These are phyloP conservation scores for Lathyrus sativus DNA, from an alignment of 306 rosid genomes.

Conservation along the genomic window DNA sequence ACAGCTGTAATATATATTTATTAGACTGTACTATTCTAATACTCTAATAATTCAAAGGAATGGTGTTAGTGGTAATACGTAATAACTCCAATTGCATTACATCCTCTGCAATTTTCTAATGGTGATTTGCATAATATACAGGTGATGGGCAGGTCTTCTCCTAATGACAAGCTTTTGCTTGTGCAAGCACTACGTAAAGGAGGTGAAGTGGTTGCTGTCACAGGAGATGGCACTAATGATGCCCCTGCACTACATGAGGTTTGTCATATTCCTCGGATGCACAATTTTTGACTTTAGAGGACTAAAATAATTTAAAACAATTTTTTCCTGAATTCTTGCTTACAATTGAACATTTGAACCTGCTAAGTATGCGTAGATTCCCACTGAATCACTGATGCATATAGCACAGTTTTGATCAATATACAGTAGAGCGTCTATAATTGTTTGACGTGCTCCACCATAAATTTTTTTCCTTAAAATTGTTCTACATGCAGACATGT, in stretches of 20 bases:
- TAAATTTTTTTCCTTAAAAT: slow-evolving; percentile 19
- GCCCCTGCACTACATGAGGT: slow-evolving; percentile 99
- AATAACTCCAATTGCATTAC: slow-evolving; percentile 11
- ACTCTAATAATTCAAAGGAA: too few relatives aligned
- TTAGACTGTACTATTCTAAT: too few relatives aligned
- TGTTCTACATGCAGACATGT: slow-evolving; percentile 26
- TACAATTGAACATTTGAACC: slow-evolving; percentile 22
- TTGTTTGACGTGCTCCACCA: too few relatives aligned
- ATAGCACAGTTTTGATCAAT: too few relatives aligned
- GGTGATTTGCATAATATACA: slow-evolving; percentile 39
- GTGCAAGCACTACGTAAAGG: slow-evolving; percentile 93
- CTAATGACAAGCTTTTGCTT: slow-evolving; percentile 96
- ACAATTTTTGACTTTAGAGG: slow-evolving; percentile 15
- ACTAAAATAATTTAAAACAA: background rate
- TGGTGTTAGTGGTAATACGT: slow-evolving; percentile 17
- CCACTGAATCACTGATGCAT: background rate
- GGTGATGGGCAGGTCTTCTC: slow-evolving; percentile 99
- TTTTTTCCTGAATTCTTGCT: slow-evolving; percentile 10
- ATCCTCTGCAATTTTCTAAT: slow-evolving; percentile 25
- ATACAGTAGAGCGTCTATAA: too few relatives aligned
- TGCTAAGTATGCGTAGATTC: slow-evolving; percentile 23
- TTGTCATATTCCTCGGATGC: slow-evolving; percentile 46
- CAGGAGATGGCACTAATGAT: slow-evolving; percentile 99
- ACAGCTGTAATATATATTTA: too few relatives aligned
- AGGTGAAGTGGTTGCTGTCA: slow-evolving; percentile 96